These are phyloP conservation scores for Scedosporium minutisporum DNA, from an alignment of 2,329 filamentous ascomycete genomes.

Conservation along the genomic window DNA sequence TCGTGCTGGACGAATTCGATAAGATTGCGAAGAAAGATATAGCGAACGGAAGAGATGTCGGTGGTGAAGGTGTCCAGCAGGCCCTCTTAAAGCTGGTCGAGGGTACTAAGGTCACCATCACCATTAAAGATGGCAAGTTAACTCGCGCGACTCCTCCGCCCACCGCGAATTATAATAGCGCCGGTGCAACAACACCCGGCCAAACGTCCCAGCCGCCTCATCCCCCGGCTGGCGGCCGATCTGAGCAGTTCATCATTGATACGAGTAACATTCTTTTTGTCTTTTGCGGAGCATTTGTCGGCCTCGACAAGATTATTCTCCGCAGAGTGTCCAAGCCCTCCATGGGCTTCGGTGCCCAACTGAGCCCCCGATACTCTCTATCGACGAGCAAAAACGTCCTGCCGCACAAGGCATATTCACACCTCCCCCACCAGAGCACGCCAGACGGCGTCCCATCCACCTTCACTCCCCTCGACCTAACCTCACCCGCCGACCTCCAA, in stretches of 20 bases:
- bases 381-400: constrained; percentile 35
- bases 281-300: constrained; percentile 90
- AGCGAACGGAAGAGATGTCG: constrained; percentile 83
- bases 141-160: constrained; percentile 42
- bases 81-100: constrained; percentile 93
- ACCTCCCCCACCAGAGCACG: constrained; percentile 44
- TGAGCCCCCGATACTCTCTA: constrained; percentile 44
- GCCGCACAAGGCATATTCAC: constrained; percentile 49
- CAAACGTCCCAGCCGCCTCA: constrained; percentile 33
- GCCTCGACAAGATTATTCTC: constrained; percentile 77
- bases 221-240: constrained; percentile 28
- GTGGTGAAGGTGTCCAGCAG: constrained; percentile 93
- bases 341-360: constrained; percentile 83
- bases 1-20: constrained; percentile 94
- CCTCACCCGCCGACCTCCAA: constrained; percentile 68
- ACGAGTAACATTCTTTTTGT: constrained; percentile 97
- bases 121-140: constrained; percentile 68
- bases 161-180: constrained; percentile 40
- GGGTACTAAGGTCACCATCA: constrained; percentile 85
- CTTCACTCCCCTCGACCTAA: constrained; percentile 58
- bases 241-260: constrained; percentile 64
- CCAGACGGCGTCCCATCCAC: constrained; percentile 31
- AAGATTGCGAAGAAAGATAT: constrained; percentile 89
- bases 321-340: constrained; percentile 76
- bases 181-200: constrained; percentile 31